A percentile compares a stretch with the other conserved stretches of the same genome.
These are phyloP conservation scores for Ascochyta viciae-villosae DNA, from an alignment of 2,329 filamentous ascomycete species.

Conservation along the genomic window DNA sequence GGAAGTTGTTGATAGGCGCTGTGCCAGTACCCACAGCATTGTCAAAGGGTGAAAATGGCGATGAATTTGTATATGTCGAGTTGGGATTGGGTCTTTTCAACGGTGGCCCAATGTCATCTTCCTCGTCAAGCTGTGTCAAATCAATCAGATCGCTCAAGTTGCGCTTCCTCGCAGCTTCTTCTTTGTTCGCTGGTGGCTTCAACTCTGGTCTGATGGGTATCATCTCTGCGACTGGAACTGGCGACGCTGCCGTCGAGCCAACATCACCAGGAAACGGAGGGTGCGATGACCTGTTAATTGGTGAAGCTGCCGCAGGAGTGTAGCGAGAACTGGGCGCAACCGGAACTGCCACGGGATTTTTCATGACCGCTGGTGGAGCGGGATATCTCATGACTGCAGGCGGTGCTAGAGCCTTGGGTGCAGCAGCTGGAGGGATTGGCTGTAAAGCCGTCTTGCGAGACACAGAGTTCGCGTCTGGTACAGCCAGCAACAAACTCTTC, in stretches of 20 bases:
- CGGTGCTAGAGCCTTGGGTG: conserved; percentile 9
- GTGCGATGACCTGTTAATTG: conserved; percentile 20
- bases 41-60: conserved; percentile 16
- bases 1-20: conserved; percentile 33
- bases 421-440: conserved; percentile 3
- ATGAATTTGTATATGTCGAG: conserved; percentile 16
- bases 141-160: conserved; percentile 63
- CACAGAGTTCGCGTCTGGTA: conserved; percentile 51
- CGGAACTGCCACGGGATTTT: conserved; percentile 16
- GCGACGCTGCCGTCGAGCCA: conserved; percentile 23
- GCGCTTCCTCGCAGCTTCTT: conserved; percentile 63
- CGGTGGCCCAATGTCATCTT: conserved; percentile 48
- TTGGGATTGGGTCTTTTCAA: conserved; percentile 38
- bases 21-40: conserved; percentile 24
- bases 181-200: conserved; percentile 56
- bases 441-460: conserved; percentile 28
- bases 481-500: conserved; percentile 56
- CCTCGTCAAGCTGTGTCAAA: conserved; percentile 57
- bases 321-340: conserved; percentile 26
- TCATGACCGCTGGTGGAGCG: conserved; percentile 30
- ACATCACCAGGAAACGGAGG: conserved; percentile 22
- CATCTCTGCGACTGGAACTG: conserved; percentile 43
- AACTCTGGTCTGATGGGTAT: conserved; percentile 35
- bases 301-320: conserved; percentile 23
- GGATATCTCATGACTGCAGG: conserved; percentile 5